Conservation (phyloP, 805 yeast genomes). For the Candida ulmi region DNA sequence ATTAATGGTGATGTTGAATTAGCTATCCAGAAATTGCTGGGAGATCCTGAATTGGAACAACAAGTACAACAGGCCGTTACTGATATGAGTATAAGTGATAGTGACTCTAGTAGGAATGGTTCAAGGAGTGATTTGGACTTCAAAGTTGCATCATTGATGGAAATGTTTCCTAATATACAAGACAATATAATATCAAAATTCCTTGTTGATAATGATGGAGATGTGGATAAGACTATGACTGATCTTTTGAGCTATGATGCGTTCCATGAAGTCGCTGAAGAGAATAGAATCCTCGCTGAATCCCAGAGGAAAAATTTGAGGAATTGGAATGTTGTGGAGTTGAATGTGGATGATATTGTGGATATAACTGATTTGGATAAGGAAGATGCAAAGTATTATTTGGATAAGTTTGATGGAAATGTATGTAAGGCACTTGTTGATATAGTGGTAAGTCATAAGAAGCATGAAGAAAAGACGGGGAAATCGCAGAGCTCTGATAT, state of each 20-base stretch:
- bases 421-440: conserved; percentile 31
- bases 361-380: conserved; percentile 16
- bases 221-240: conserved; percentile 28
- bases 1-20: conserved; percentile 19
- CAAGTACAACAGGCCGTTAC: too few species aligned
- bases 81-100: too few species aligned
- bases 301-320: background rate
- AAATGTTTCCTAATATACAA: conserved; percentile 42
- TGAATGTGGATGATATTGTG: conserved; percentile 16
- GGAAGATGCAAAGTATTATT: conserved; percentile 19
- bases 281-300: background rate
- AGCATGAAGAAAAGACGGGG: conserved; percentile 1
- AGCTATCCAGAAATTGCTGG: conserved; percentile 4
- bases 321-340: conserved; percentile 1
- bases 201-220: conserved; percentile 25
- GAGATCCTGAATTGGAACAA: background rate
- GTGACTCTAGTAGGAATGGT: background rate
- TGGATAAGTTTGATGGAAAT: conserved; percentile 25
- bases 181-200: conserved; percentile 24
- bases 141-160: conserved; percentile 19
- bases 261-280: conserved; percentile 3
- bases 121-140: background rate
- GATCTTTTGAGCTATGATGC: conserved; percentile 23
- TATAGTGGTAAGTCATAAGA: conserved; percentile 22
- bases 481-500: too few species aligned